Evolutionary conservation across 192 early-diverging fungal species (phyloP), one percentile per base, ranked within the genome.

Genomic region (Podila horticola): DNA sequence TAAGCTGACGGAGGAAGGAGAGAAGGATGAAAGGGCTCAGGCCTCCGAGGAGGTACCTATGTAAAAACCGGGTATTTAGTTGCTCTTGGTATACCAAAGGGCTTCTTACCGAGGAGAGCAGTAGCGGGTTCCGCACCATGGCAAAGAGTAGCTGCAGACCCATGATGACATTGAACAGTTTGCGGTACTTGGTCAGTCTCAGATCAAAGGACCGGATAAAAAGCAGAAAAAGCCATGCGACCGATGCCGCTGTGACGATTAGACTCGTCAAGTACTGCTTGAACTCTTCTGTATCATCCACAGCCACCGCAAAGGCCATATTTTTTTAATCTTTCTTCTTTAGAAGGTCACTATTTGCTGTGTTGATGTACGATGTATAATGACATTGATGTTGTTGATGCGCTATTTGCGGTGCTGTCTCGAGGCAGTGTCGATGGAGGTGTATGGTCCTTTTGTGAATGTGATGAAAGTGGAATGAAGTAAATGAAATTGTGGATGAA

Each of bases 81-180:
- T n/a, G n/a, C 33, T 34, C 3, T 34, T 34, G 33, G 41, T 12
- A 2, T 4, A 17, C 41, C 41, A 31, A 64, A 64, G 20, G 5
- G 6, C 20, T 26, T 49, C 74, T 66, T 67, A 72, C 75, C 29
- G 65, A 79, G 24, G 69, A 72, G 10, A 79, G 51, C 51, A 79
- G 34, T 60, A 72, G 36, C 10, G 75, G 29, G 58, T 72, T 79
- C n/a, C 69, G 64, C 2, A 67, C 2, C 15, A 64, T 79, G 48
- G 71, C 75, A 67, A 79, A 79, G 5, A 79, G 38, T 13, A 77
- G 64, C 24, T 77, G 74, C 30, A 71, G 48, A 3, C 64, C 57
- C 75, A 72, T 79, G 58, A 65, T 60, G 8, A 72, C 41, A 19
- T 69, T 79, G 59, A 79, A 79, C 0, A 69, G 75, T 29, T 63